Evolutionary conservation across 768 basidiomycete genomes (phyloP).

Genomic region (Naganishia vishniacii): DNA sequence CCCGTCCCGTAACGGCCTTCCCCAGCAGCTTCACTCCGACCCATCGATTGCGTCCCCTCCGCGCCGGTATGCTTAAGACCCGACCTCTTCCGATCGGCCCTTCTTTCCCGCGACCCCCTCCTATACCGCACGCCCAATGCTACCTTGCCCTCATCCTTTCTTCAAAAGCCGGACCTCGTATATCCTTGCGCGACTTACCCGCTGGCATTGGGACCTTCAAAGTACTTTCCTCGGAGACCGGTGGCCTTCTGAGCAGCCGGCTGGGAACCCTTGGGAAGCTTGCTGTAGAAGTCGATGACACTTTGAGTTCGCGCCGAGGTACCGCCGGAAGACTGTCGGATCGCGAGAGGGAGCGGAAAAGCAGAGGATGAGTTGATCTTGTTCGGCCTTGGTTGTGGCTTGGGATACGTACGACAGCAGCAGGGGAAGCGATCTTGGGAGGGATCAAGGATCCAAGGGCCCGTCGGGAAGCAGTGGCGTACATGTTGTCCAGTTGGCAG

Average conservation of each 20-base stretch:
- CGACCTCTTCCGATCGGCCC: too few relatives aligned
- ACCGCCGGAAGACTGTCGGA: constrained; percentile 63
- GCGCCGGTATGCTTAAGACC: too few relatives aligned
- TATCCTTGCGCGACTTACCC: constrained; percentile 38
- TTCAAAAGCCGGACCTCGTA: neutral
- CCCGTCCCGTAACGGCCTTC: too few relatives aligned
- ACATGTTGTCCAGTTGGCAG: constrained; percentile 54
- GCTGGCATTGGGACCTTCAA: constrained; percentile 74
- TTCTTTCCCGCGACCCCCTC: too few relatives aligned
- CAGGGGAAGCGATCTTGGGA: constrained; percentile 89
- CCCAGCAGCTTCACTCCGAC: too few relatives aligned
- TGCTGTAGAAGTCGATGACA: constrained; percentile 93
- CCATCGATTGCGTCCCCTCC: too few relatives aligned
- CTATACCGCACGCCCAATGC: neutral
- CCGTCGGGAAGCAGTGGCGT: constrained; percentile 75
- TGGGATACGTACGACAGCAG: constrained; percentile 64
- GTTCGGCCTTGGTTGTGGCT: neutral
- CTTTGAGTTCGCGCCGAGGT: constrained; percentile 72
- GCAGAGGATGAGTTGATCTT: neutral
- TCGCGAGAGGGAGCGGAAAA: neutral
- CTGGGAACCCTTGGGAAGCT: constrained; percentile 82
- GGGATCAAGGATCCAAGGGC: constrained; percentile 80
- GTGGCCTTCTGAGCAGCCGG: constrained; percentile 55
- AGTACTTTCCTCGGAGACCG: constrained; percentile 72
- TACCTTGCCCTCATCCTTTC: neutral